Base-by-base conservation (phyloP, 2,329 filamentous ascomycete species). In the Chrysoporthe puriensis region DNA sequence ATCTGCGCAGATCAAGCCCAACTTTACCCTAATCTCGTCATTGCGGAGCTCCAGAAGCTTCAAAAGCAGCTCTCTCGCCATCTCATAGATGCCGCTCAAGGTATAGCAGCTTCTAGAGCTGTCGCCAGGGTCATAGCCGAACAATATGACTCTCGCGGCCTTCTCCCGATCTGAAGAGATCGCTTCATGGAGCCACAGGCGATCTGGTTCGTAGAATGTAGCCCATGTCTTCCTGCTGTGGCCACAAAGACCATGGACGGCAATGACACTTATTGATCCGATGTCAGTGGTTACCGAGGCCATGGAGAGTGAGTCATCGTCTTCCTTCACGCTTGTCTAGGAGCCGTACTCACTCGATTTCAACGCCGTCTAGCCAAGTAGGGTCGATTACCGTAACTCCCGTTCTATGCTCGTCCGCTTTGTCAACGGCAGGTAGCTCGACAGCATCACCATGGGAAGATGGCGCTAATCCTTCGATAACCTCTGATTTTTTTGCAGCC, bases 221-320 rank as follows among this genome's bases (percentile, higher is more conserved):
- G 1, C 48, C 61, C 61, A 63, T n/a, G 34, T 42, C 6, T 44
- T 42, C 4, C 16, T 26, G 14, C 48, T 44, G 5, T 43, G 48
- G 18, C 61, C 61, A 14, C 14, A 32, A 7, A 63, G 36, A 13
- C 61, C 61, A 11, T 63, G 61, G 8, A 63, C 16, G 18, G 48
- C 48, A 18, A 63, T 46, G 26, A 63, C 36, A 32, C 61, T 63
- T 46, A 6, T 46, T 5, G 14, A 6, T 46, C 3, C 3, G 3
- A 46, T 2, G 44, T 46, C 13, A 46, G 44, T 44, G 8, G 16
- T 44, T 43, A 43, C 26, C 13, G 40, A 43, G 40, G 40, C 40
- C 43, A 13, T 14, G 16, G 7, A 44, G 43, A 44, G 11, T 11
- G 7, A 44, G 43, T 3, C 43, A 11, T 44, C 43, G 8, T 26